Percentiles rank a stretch among this genome's conserved stretches.
Conservation (phyloP, 768 basidiomycete species). For the Agrocybe pediades region DNA sequence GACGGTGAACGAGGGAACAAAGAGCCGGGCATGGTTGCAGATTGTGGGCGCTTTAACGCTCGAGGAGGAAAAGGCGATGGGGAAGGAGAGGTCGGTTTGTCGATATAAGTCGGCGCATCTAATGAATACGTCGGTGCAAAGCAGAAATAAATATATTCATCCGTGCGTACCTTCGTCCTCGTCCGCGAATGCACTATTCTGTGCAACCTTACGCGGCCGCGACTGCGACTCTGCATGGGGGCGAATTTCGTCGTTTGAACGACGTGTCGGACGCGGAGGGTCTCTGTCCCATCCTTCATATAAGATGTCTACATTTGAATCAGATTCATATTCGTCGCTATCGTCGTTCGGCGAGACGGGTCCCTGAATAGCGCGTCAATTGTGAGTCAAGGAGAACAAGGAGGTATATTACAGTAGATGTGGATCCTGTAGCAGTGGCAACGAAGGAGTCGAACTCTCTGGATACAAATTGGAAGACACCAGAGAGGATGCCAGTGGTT, state of each 20-base stretch:
- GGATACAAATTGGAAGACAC: slow-evolving; percentile 70
- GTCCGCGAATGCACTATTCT: neutral
- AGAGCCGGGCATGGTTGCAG: slow-evolving; percentile 76
- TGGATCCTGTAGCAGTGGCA: slow-evolving; percentile 58
- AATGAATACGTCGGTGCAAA: too few species aligned
- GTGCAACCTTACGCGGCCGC: neutral
- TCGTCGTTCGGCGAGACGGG: slow-evolving; percentile 17
- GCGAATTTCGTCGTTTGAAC: neutral
- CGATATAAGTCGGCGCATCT: neutral
- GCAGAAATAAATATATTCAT: too few species aligned
- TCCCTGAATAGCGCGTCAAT: slow-evolving; percentile 19
- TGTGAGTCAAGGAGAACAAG: neutral
- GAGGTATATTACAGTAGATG: slow-evolving; percentile 13
- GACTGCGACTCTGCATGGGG: neutral
- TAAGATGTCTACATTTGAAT: neutral
- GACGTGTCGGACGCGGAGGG: slow-evolving; percentile 2
- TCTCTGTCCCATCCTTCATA: slow-evolving; percentile 10
- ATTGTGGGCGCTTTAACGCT: slow-evolving; percentile 39
- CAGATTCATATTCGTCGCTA: slow-evolving; percentile 9
- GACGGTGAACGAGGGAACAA: slow-evolving; percentile 76
- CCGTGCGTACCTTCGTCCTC: slow-evolving; percentile 8
- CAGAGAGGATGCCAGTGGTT: slow-evolving; percentile 28
- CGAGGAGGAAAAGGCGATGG: slow-evolving; percentile 30
- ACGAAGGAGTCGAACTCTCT: slow-evolving; percentile 75
- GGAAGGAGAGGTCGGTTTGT: slow-evolving; percentile 24